Evolutionary conservation across 2,329 filamentous ascomycete genomes (phyloP), one percentile per base, ranked within the genome.

Genomic region (Akanthomyces lecanii): DNA sequence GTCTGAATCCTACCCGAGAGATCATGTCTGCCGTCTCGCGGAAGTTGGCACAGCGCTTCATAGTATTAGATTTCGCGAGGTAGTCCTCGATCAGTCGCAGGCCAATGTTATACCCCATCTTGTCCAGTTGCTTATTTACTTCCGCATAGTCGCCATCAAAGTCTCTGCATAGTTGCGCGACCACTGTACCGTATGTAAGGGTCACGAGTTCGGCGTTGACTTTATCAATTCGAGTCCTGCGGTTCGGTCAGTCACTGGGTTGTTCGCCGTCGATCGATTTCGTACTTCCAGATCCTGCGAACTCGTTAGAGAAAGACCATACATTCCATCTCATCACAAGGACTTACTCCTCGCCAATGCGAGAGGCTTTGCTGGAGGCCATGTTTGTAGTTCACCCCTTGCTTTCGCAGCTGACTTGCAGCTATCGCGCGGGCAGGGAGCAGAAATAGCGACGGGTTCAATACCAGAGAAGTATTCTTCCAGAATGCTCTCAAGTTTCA

Each of bases 41-140:
- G 73, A 99, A 97, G 78, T 95, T 98, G 69, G 86, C 83, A 77
- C 95, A 99, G 67, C 92, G 85, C 69, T 92, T 91, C 84, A 89
- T 89, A 2, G 90, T 92, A 70, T 92, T 94, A 5, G 92, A 95
- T 76, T 97, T 98, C 70, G 95, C 95, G 21, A 99, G 86, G 72
- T 97, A 99, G 77, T 99, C 95, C 71, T 99, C 95, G 69, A 99
- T 97, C 68, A 99, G 79, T 44, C 95, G 90, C 72, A 98, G 82
- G 33, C 95, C 95, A 67, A 99, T 99, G 72, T 98, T 98, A 79
- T 98, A 97, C 62, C 95, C 95, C 95, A 99, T 99, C 79, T 94
- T 96, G 74, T 99, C 95, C 51, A 99, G 84, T 76, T 99, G 95
- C 76, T 94, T 92, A 79, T 99, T 99, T 74, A 99, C 94, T 75